A percentile compares a stretch with the other conserved stretches of the same genome.
Evolutionary conservation across 148 eudicot genomes (phyloP).

Genomic region (Chenopodium album): DNA sequence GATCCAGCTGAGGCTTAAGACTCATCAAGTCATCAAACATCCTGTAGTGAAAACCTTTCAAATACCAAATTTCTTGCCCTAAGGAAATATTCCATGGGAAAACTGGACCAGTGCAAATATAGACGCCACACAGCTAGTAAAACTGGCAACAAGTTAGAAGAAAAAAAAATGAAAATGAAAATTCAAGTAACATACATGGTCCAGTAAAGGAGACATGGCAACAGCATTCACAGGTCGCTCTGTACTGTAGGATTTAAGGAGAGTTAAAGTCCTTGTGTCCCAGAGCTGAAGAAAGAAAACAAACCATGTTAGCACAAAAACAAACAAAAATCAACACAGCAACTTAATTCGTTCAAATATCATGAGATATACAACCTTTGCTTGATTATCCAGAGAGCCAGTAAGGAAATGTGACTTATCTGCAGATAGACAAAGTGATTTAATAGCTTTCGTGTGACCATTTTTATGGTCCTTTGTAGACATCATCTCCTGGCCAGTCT

Average conservation of each 20-base stretch:
- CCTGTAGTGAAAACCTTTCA: not conserved
- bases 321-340: not conserved
- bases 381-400: slow-evolving; percentile 89
- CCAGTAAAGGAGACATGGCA: slow-evolving; percentile 81
- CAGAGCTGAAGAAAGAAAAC: slow-evolving; percentile 55
- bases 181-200: slow-evolving; percentile 63
- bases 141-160: not conserved
- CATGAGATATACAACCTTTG: slow-evolving; percentile 50
- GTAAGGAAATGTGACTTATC: slow-evolving; percentile 88
- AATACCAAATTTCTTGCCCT: not conserved
- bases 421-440: slow-evolving; percentile 71
- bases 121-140: not conserved
- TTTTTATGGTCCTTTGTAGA: slow-evolving; percentile 60
- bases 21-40: too few relatives aligned
- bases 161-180: not conserved
- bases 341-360: not conserved
- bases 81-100: too few relatives aligned
- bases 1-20: not conserved
- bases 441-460: slow-evolving; percentile 69
- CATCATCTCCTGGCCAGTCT: slow-evolving; percentile 76
- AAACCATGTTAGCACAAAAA: slow-evolving; percentile 10
- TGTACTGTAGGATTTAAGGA: slow-evolving; percentile 76
- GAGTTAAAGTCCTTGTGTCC: slow-evolving; percentile 75
- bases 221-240: slow-evolving; percentile 93
- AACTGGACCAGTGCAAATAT: not conserved